These are phyloP conservation scores for Priceomyces medius DNA, from an alignment of 805 yeast genomes.

Conservation along the genomic window DNA sequence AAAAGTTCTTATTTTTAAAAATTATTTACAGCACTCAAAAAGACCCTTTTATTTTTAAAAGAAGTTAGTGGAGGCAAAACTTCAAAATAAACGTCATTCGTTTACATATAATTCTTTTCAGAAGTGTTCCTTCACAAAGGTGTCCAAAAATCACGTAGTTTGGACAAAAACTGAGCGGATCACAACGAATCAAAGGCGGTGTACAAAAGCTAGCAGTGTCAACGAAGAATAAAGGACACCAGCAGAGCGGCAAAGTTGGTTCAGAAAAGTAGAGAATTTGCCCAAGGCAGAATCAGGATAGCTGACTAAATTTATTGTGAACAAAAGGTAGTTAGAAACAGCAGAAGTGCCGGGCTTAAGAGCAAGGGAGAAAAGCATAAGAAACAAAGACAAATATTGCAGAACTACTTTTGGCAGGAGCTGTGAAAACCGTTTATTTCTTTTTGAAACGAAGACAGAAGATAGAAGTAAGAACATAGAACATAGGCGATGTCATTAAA, in stretches of 20 bases:
- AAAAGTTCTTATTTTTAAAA: not conserved
- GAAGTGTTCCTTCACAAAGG: no score
- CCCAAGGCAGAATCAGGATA: no score
- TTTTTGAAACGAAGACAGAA: no score
- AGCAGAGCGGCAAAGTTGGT: no score
- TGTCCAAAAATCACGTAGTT: not conserved
- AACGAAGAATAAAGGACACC: no score
- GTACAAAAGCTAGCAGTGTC: not conserved
- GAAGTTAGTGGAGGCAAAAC: not conserved
- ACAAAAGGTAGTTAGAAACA: not conserved
- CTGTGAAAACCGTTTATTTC: no score
- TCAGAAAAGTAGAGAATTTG: no score
- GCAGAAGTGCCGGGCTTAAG: not conserved
- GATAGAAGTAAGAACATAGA: not conserved
- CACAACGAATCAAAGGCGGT: not conserved
- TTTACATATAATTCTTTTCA: not conserved
- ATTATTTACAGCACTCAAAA: not conserved
- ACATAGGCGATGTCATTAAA: conserved; percentile 23
- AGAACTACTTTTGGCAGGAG: no score
- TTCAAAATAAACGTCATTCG: not conserved
- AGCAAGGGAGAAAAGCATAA: not conserved
- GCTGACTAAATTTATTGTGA: no score
- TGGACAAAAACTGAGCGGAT: not conserved
- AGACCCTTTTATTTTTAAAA: not conserved
- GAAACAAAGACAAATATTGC: no score